A percentile compares a stretch with the other conserved stretches of the same genome.
phyloP scores from a whole-genome alignment of 176 grass and related monocot species.

The Phyllostachys edulis region DNA sequence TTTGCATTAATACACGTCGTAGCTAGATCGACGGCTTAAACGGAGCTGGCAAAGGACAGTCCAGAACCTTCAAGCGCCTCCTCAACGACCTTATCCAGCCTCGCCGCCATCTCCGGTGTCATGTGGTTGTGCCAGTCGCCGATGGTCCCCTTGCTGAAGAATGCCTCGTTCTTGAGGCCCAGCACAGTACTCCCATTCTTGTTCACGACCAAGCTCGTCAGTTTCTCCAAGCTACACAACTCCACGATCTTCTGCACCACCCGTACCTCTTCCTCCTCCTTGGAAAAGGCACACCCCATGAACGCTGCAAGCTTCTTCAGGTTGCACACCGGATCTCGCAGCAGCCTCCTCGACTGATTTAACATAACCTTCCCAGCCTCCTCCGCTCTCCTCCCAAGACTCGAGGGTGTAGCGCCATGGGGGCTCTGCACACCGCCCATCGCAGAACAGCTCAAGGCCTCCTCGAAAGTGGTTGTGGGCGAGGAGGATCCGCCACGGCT shows the following conservation, averaged over 20 bases:
- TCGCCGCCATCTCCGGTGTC: not conserved
- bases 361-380: no score
- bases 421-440: no score
- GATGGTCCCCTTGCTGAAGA: not conserved
- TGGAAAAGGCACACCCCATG: not conserved
- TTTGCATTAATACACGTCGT: no score
- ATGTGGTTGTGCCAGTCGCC: conserved; percentile 1
- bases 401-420: no score
- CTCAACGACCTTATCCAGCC: not conserved
- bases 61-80: not conserved
- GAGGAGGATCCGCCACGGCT: no score
- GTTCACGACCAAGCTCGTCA: not conserved
- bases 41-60: not conserved
- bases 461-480: no score
- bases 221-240: not conserved
- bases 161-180: not conserved
- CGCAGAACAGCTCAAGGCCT: no score
- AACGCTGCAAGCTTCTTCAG: conserved; percentile 23
- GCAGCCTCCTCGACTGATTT: no score
- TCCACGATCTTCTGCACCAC: not conserved
- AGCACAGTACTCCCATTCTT: not conserved
- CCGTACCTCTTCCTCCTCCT: not conserved
- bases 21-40: not conserved
- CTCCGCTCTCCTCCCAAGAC: no score
- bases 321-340: no score